A percentile compares a stretch with the other conserved stretches of the same genome.
These are phyloP conservation scores for Aspergillus sparsus DNA, from an alignment of 495 filamentous ascomycete genomes.

Conservation along the genomic window DNA sequence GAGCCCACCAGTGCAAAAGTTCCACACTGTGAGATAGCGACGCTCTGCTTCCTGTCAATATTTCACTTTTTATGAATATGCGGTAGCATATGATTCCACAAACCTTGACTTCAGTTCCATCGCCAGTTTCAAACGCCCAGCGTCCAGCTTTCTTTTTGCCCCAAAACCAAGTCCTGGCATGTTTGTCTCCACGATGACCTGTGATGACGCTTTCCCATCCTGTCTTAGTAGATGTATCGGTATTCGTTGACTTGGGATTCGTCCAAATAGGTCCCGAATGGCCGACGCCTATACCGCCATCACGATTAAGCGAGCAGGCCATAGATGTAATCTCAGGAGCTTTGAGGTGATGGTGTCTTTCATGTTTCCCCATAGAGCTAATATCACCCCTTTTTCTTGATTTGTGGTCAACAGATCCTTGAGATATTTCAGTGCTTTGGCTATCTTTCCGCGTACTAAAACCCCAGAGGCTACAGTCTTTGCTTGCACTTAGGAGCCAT, in stretches of 20 bases:
- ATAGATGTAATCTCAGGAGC: constrained; percentile 87
- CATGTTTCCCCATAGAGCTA: constrained; percentile 24
- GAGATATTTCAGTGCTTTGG: constrained; percentile 89
- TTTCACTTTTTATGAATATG: not conserved
- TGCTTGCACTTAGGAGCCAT: constrained; percentile 88
- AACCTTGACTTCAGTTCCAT: constrained; percentile 75
- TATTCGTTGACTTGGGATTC: constrained; percentile 59
- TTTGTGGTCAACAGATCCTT: constrained; percentile 78
- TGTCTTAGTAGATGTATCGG: constrained; percentile 66
- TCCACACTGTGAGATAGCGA: constrained; percentile 86
- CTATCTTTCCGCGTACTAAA: constrained; percentile 94
- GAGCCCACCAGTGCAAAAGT: constrained; percentile 94
- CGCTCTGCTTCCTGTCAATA: constrained; percentile 53
- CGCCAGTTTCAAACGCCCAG: constrained; percentile 87
- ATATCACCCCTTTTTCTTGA: constrained; percentile 68
- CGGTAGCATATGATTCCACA: constrained; percentile 7
- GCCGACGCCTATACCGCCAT: constrained; percentile 83
- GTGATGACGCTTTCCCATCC: constrained; percentile 98
- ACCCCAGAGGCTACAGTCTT: constrained; percentile 88
- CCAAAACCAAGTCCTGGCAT: constrained; percentile 96
- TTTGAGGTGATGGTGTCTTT: constrained; percentile 52
- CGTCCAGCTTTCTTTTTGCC: constrained; percentile 87
- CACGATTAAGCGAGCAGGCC: constrained; percentile 85
- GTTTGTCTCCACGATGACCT: constrained; percentile 83
- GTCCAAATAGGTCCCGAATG: constrained; percentile 76